Evolutionary conservation across 169 alveolate genomes (phyloP).

Genomic region (Theileria orientalis): DNA sequence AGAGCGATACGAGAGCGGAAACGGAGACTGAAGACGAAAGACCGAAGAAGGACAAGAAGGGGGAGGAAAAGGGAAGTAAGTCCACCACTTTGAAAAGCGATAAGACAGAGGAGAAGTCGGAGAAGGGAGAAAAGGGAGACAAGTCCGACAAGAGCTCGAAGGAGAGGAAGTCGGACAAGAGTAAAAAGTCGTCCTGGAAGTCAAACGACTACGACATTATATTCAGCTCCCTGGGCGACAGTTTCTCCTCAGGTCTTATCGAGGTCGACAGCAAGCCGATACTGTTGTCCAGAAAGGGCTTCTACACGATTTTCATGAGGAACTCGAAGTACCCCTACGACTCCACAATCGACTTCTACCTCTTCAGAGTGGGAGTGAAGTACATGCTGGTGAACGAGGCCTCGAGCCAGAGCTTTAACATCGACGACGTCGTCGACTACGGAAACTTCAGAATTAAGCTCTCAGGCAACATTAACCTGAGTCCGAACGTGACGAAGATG

Average conservation of each 20-base stretch:
- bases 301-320: constrained; percentile 53
- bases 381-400: constrained; percentile 17
- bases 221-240: constrained; percentile 18
- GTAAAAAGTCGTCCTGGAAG: constrained; percentile 10
- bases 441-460: constrained; percentile 23
- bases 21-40: constrained; percentile 23
- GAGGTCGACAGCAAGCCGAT: constrained; percentile 18
- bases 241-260: constrained; percentile 22
- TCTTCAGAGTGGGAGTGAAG: constrained; percentile 28
- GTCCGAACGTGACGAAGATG: constrained; percentile 24
- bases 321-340: constrained; percentile 24
- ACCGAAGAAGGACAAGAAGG: background rate
- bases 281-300: constrained; percentile 41
- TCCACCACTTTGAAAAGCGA: constrained; percentile 1
- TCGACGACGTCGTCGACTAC: constrained; percentile 24
- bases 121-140: constrained; percentile 9
- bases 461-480: constrained; percentile 12
- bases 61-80: background rate
- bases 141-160: constrained; percentile 14
- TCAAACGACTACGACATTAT: constrained; percentile 14
- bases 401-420: background rate
- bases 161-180: constrained; percentile 1
- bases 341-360: constrained; percentile 16
- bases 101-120: constrained; percentile 2
- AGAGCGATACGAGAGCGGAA: no score